Conservation (phyloP, 2,329 filamentous ascomycete genomes). For the Nemania sp. region DNA sequence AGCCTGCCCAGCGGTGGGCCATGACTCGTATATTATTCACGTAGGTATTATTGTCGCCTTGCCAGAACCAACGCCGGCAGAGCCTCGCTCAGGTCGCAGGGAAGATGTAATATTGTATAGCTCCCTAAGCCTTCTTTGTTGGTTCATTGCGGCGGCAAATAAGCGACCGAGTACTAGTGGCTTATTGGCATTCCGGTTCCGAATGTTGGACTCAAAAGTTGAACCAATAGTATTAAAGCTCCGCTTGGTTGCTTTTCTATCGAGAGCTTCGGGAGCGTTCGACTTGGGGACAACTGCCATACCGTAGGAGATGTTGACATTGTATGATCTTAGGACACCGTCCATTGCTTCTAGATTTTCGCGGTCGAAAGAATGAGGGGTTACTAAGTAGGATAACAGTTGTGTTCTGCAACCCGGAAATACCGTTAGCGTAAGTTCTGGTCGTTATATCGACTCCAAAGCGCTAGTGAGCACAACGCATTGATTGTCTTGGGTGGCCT, state of each 20-base stretch:
- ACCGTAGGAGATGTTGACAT: too few relatives aligned
- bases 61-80: neutral
- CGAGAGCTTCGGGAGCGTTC: neutral
- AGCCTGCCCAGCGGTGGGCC: too few relatives aligned
- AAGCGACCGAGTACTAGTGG: constrained; percentile 6
- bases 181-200: constrained; percentile 3
- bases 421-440: too few relatives aligned
- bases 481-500: neutral
- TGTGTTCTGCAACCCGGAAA: too few relatives aligned
- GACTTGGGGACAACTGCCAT: constrained; percentile 8
- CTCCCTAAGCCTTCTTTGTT: constrained; percentile 12
- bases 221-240: constrained; percentile 8
- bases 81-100: neutral
- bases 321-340: too few relatives aligned
- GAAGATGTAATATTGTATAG: constrained; percentile 13
- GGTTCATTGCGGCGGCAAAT: constrained; percentile 5
- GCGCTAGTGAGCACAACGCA: neutral
- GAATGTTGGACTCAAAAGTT: constrained; percentile 7
- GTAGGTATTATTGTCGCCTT: neutral
- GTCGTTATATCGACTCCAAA: too few relatives aligned
- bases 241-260: constrained; percentile 9
- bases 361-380: too few relatives aligned
- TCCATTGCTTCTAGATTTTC: too few relatives aligned
- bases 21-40: too few relatives aligned
- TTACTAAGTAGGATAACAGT: too few relatives aligned